Base-by-base conservation (phyloP, 495 filamentous ascomycete species). In the Aspergillus cristatus region DNA sequence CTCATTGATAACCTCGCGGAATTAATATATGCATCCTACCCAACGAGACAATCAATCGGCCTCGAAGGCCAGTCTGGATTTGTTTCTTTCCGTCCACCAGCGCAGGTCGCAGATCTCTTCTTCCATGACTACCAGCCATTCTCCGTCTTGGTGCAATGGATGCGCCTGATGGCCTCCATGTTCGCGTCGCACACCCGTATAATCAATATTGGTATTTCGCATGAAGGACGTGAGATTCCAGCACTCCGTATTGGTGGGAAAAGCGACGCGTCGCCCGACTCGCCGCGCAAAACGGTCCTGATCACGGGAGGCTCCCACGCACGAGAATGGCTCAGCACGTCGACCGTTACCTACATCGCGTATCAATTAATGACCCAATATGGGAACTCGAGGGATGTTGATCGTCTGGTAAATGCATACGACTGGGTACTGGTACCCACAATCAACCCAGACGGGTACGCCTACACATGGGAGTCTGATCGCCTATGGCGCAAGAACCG, bases 401-500 rank as follows among this genome's bases (percentile, higher is more conserved):
- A 82, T 3, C 78, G 78, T 14, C 66, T 98, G 1, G 71, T 98
- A 3, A 68, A 88, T 42, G 67, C 76, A 28, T 90, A 86, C 48
- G 87, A 96, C 50, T 85, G 85, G 60, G 69, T 93, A n/a, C 75
- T 98, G 45, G 71, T 97, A 10, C 91, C 91, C 0, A 86, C 86
- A 0, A 58, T 94, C 28, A 98, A 98, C 46, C 86, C 88, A 0
- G 91, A 98, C 54, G 91, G 91, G 3, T 95, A 96, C 53, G 80
- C 82, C 30, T 95, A 95, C 53, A 87, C 82, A 2, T 98, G 89
- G 89, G 78, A 93, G 41, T 73, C 70, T 6, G 91, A 98, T 54
- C 81, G 91, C 6, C 64, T 98, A 1, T 98, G 91, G 91, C 82
- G 90, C 47, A 98, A 97, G 64, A 94, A 91, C 43, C 72, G 91